Conservation (phyloP, 257 asterid genomes). For the Solanum bukasovii region DNA sequence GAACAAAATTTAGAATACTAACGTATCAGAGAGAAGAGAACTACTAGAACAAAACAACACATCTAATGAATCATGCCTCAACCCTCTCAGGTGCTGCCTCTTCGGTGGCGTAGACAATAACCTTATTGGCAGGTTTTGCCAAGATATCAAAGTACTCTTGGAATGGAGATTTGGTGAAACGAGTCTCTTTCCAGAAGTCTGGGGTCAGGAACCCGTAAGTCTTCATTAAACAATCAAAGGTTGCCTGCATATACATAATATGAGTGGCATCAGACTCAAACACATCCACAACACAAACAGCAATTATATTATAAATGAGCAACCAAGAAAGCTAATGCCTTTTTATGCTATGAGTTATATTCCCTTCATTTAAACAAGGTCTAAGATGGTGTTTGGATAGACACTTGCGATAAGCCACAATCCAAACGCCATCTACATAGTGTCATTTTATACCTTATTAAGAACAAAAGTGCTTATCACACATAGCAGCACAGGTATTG, state of each 20-base stretch:
- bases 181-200: constrained; percentile 45
- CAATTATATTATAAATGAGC: too few relatives aligned
- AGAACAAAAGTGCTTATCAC: neutral
- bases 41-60: neutral
- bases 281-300: neutral
- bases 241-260: constrained; percentile 32
- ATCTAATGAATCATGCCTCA: neutral
- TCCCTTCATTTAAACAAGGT: neutral
- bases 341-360: neutral
- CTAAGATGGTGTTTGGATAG: neutral
- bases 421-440: neutral
- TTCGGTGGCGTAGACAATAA: neutral
- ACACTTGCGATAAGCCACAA: neutral
- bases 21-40: neutral
- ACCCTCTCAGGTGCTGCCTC: neutral
- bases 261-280: neutral
- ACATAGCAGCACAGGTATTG: neutral
- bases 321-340: too few relatives aligned
- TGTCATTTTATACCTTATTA: neutral
- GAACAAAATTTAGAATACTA: neutral
- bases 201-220: constrained; percentile 78
- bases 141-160: neutral
- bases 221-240: constrained; percentile 61
- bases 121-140: neutral
- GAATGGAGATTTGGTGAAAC: constrained; percentile 1